A percentile compares a stretch with the other conserved stretches of the same genome.
phyloP scores from a whole-genome alignment of 139 green algal species.

The Chlorella sp. region DNA sequence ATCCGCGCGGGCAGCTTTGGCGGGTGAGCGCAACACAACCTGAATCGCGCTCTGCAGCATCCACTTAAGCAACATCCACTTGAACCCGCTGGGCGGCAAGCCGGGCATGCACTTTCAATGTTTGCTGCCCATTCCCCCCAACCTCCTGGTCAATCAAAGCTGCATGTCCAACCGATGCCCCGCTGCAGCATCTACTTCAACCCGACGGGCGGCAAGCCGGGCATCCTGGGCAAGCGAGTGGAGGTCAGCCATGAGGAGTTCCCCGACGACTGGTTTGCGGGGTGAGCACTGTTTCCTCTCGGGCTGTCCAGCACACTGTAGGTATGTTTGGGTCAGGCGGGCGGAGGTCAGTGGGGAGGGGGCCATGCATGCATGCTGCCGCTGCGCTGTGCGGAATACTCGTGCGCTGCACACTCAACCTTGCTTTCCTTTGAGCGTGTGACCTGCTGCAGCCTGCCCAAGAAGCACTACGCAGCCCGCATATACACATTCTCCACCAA shows the following conservation, averaged over 20 bases:
- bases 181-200: constrained; percentile 66
- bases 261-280: constrained; percentile 57
- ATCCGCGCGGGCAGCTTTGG: constrained; percentile 57
- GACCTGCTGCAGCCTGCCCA: constrained; percentile 27
- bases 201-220: constrained; percentile 52
- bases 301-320: too few species aligned
- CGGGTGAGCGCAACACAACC: constrained; percentile 1
- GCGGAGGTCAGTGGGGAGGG: too few species aligned
- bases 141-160: too few species aligned
- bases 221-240: constrained; percentile 43
- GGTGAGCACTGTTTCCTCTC: too few species aligned
- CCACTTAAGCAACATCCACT: too few species aligned
- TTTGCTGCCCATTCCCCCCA: too few species aligned
- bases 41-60: constrained; percentile 28
- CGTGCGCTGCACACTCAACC: too few species aligned
- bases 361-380: too few species aligned
- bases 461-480: constrained; percentile 40
- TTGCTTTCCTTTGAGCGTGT: too few species aligned
- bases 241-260: constrained; percentile 52
- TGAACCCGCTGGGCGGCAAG: constrained; percentile 60
- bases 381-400: too few species aligned
- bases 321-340: too few species aligned
- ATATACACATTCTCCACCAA: constrained; percentile 49
- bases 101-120: too few species aligned
- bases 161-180: not conserved